A percentile compares a stretch with the other conserved stretches of the same genome.
phyloP scores from a whole-genome alignment of 2,329 filamentous ascomycete genomes.

The Botrytis tulipae region DNA sequence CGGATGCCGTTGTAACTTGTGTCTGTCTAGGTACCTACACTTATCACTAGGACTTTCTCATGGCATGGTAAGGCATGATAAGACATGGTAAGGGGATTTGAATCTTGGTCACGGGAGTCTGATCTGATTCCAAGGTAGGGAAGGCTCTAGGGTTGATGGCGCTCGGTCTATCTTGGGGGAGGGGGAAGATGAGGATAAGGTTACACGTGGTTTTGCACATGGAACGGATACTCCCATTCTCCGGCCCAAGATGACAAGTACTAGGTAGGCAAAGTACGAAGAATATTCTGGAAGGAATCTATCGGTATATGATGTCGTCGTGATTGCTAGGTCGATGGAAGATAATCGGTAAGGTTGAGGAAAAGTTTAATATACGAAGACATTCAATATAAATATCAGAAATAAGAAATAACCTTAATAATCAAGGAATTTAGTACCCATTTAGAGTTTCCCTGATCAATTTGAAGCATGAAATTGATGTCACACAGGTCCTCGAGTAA shows the following conservation, averaged over 20 bases:
- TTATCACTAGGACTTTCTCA: neutral
- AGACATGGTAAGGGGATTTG: neutral
- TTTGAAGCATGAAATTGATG: neutral
- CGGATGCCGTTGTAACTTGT: too few relatives aligned
- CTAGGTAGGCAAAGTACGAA: too few relatives aligned
- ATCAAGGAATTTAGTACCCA: neutral
- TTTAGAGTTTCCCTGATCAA: neutral
- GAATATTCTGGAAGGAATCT: neutral
- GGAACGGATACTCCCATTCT: neutral
- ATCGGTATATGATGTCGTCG: neutral
- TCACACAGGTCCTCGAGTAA: neutral
- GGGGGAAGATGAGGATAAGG: neutral
- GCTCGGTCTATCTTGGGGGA: neutral
- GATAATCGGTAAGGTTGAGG: neutral
- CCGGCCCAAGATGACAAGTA: neutral
- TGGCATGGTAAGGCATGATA: neutral
- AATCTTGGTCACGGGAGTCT: neutral
- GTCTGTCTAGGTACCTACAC: too few relatives aligned
- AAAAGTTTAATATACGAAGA: neutral
- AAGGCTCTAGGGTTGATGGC: neutral
- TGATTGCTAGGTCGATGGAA: too few relatives aligned
- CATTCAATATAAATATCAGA: too few relatives aligned
- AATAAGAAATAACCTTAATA: neutral
- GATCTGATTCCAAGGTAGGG: neutral
- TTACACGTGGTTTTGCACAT: neutral